Base-by-base conservation (phyloP, 78 protist genomes). In the Polysphondylium violaceum region DNA sequence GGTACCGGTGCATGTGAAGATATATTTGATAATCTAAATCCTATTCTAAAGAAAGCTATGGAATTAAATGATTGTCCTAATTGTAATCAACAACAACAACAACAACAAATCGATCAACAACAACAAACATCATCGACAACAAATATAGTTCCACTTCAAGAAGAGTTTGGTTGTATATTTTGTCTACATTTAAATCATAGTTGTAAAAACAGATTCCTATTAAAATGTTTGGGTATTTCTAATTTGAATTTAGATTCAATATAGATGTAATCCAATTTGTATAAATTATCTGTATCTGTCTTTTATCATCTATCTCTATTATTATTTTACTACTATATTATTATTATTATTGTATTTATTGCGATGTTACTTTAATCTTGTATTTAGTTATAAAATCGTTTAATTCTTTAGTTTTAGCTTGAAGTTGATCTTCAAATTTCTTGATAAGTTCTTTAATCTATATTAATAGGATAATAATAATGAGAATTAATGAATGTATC, bases 1-100 rank as follows among this genome's bases (percentile, higher is more conserved):
- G 91, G 91, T 43, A 83, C 79, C n/a, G 91, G 91, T 31, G 31
- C 56, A 16, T 83, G 91, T 69, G 58, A 69, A 58, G 91, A 83
- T 23, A 50, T 83, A 14, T 83, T 83, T 44, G 91, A 83, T 33
- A 43, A 83, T 44, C 17, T 83, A 16, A 16, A 35, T 8, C 31
- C 36, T 1, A 83, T 83, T 31, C 19, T 83, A 21, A 23, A 33
- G 3, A 83, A 83, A 47, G 23, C 65, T 11, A 27, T 50, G 0
- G 79, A 69, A 33, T 27, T 69, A 19, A 59, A 59, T 9, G 31
- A 29, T 31, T 83, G 91, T 53, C 76, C 72, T 19, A 83, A 43
- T n/a, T 83, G 91, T 43, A 43, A 23, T 27, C 81, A 67, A n/a
- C 23, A 59, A 14, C 19, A 17, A 3, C 64, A 59, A 25, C 56